Conservation (phyloP, 352 stramenopile genomes). For the Albugo candida region DNA sequence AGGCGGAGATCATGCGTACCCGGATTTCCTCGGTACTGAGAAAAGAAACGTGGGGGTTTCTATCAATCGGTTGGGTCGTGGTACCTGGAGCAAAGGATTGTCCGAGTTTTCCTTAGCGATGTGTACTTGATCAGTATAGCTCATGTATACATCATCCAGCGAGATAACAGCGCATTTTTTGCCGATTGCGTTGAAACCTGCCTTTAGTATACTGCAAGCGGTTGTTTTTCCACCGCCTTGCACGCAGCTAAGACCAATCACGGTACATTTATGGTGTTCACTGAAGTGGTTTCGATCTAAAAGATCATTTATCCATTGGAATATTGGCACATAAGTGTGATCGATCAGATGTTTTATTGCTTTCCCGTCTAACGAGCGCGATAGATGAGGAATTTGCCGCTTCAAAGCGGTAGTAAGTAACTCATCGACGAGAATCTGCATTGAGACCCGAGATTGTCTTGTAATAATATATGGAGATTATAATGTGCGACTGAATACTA, state of each 20-base stretch:
- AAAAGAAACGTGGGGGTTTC: not conserved
- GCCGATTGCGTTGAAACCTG: constrained; percentile 26
- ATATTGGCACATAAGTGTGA: constrained; percentile 60
- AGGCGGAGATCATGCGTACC: constrained; percentile 64
- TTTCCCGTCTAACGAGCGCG: no score
- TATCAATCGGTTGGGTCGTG: not conserved
- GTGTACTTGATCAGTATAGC: constrained; percentile 32
- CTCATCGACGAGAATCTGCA: no score
- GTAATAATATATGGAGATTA: no score
- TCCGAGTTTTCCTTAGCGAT: constrained; percentile 30
- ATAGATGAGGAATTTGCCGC: no score
- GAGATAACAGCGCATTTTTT: constrained; percentile 57
- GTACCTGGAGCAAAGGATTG: constrained; percentile 65
- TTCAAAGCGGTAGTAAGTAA: no score
- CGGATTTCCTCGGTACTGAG: constrained; percentile 58
- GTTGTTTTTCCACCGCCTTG: constrained; percentile 77
- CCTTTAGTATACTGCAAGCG: constrained; percentile 40
- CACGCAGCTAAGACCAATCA: constrained; percentile 61
- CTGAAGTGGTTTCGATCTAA: constrained; percentile 15
- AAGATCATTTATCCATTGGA: constrained; percentile 41
- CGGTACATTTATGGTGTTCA: constrained; percentile 20
- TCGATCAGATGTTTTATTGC: constrained; percentile 14
- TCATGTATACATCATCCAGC: constrained; percentile 71
- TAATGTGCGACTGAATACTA: no score
- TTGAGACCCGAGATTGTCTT: no score